Percentiles rank a stretch among this genome's conserved stretches.
Evolutionary conservation across 2,329 filamentous ascomycete genomes (phyloP).

Genomic region (Colletotrichum liaoningense): DNA sequence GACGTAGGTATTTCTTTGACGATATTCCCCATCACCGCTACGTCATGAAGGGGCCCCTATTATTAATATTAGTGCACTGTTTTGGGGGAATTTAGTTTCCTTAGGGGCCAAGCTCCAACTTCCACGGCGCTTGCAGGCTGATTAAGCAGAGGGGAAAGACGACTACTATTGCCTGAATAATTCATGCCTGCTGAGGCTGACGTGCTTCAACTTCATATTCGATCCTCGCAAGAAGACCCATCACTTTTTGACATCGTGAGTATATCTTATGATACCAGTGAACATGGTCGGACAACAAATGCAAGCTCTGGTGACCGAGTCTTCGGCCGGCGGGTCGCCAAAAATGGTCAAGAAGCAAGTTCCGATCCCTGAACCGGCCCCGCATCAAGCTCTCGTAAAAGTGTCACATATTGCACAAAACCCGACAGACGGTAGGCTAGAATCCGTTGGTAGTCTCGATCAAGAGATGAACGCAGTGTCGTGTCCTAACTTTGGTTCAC

Average conservation of each 20-base stretch:
- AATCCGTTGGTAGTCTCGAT: neutral
- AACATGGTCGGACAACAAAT: neutral
- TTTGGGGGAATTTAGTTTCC: neutral
- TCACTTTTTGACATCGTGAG: too few species aligned
- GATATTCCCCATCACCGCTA: neutral
- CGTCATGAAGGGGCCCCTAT: neutral
- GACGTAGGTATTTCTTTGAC: neutral
- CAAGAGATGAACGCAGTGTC: too few species aligned
- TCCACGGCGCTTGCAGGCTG: neutral
- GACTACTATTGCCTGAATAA: too few species aligned
- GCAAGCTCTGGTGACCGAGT: slow-evolving; percentile 26
- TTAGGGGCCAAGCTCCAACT: neutral
- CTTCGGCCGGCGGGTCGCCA: neutral
- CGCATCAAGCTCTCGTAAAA: slow-evolving; percentile 41
- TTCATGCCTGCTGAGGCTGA: too few species aligned
- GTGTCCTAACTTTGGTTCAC: neutral
- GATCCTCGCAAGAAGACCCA: neutral
- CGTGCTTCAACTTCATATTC: neutral
- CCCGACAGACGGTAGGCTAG: slow-evolving; percentile 40
- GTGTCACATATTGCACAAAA: slow-evolving; percentile 41
- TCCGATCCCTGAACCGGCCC: slow-evolving; percentile 14
- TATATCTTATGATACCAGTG: neutral
- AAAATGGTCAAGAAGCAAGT: slow-evolving; percentile 18
- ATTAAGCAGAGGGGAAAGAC: neutral
- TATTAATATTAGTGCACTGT: neutral